Evolutionary conservation across 805 yeast genomes (phyloP).

Genomic region (Saccharomycopsis guyanensis): DNA sequence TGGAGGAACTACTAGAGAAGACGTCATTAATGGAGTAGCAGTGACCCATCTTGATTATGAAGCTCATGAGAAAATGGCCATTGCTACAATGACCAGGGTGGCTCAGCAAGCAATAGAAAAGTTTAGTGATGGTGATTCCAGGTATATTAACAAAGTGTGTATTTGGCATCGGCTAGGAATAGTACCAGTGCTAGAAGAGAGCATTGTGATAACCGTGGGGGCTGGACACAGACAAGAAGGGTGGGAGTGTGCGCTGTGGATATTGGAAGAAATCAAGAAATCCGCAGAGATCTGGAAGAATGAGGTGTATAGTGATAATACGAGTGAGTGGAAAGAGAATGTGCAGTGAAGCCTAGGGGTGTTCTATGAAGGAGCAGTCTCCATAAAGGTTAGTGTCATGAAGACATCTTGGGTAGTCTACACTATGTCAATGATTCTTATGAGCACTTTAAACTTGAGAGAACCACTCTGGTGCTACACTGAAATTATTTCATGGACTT

Average conservation of each 20-base stretch:
- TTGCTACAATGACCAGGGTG: slow-evolving; percentile 30
- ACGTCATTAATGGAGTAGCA: slow-evolving; percentile 29
- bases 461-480: too few species aligned
- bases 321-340: slow-evolving; percentile 37
- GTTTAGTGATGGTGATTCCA: slow-evolving; percentile 24
- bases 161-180: slow-evolving; percentile 39
- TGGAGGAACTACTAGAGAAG: slow-evolving; percentile 44
- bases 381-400: too few species aligned
- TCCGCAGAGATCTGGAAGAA: slow-evolving; percentile 45
- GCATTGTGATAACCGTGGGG: slow-evolving; percentile 37
- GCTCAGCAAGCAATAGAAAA: slow-evolving; percentile 28
- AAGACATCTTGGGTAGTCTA: too few species aligned
- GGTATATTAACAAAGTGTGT: slow-evolving; percentile 31
- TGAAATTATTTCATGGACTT: too few species aligned
- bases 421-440: too few species aligned
- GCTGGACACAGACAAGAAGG: slow-evolving; percentile 41
- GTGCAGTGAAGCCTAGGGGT: slow-evolving; percentile 23
- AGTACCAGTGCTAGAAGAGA: slow-evolving; percentile 42
- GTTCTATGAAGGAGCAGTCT: too few species aligned
- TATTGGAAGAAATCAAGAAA: slow-evolving; percentile 38
- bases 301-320: slow-evolving; percentile 37
- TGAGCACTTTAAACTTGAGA: too few species aligned
- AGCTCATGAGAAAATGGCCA: slow-evolving; percentile 37
- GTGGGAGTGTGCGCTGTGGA: slow-evolving; percentile 38
- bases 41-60: slow-evolving; percentile 39